Evolutionary conservation across 1,284 basidiomycete species (phyloP).

Genomic region (Cryptococcus sp.): DNA sequence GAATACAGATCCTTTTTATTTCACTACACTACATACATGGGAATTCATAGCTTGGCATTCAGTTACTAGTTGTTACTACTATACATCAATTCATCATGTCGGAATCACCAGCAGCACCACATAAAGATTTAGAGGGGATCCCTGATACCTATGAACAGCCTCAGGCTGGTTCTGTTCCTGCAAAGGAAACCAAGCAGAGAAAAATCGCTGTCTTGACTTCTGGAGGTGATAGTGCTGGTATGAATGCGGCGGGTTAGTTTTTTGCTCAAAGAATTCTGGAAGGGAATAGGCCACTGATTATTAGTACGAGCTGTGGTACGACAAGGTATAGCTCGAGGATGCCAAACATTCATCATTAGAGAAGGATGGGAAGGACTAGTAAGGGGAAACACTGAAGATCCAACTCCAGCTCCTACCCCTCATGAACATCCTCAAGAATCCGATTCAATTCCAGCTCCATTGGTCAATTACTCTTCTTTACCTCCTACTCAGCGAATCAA

Average conservation of each 20-base stretch:
- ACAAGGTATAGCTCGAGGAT: constrained; percentile 84
- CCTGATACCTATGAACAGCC: constrained; percentile 11
- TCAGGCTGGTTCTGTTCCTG: not conserved
- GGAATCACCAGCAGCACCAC: not conserved
- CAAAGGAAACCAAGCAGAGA: constrained; percentile 29
- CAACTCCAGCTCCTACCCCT: constrained; percentile 31
- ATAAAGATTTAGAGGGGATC: constrained; percentile 29
- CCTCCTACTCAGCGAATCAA: constrained; percentile 35
- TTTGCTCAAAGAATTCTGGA: not conserved
- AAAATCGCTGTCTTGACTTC: constrained; percentile 88
- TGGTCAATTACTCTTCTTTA: constrained; percentile 34
- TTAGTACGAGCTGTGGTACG: constrained; percentile 82
- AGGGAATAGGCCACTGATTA: not conserved
- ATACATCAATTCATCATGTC: too few relatives aligned
- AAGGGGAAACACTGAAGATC: constrained; percentile 51
- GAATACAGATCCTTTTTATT: too few relatives aligned
- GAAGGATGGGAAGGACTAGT: constrained; percentile 96
- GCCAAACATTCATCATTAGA: constrained; percentile 86
- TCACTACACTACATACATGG: too few relatives aligned
- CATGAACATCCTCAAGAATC: constrained; percentile 20
- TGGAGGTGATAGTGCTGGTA: constrained; percentile 94
- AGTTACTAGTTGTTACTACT: too few relatives aligned
- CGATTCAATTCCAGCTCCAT: constrained; percentile 24
- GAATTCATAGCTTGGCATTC: too few relatives aligned
- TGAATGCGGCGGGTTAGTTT: constrained; percentile 72